Conservation (phyloP, 192 early-diverging fungal species). For the Cladochytrium replicatum region DNA sequence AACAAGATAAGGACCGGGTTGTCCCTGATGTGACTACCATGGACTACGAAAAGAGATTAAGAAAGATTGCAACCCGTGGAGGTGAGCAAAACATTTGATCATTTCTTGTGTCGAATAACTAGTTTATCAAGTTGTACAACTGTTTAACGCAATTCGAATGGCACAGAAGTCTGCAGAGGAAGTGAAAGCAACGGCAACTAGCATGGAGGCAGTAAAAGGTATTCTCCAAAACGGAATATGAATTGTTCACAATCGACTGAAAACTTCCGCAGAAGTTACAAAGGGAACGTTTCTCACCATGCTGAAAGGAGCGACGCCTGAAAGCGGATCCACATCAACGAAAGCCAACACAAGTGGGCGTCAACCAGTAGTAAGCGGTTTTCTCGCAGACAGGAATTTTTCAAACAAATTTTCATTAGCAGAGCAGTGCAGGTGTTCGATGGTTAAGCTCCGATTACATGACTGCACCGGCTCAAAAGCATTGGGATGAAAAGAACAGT, state of each 20-base stretch:
- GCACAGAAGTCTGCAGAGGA: slow-evolving; percentile 74
- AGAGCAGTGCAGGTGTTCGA: slow-evolving; percentile 3
- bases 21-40: slow-evolving; percentile 62
- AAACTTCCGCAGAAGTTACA: not conserved
- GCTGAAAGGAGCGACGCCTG: not conserved
- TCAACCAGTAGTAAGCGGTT: not conserved
- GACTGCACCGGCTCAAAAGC: slow-evolving; percentile 28
- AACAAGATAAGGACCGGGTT: slow-evolving; percentile 58
- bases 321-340: too few relatives aligned
- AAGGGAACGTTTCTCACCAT: slow-evolving; percentile 6
- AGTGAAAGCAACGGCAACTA: slow-evolving; percentile 31
- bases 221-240: not conserved
- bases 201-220: slow-evolving; percentile 15
- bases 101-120: too few relatives aligned
- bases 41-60: slow-evolving; percentile 80
- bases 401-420: slow-evolving; percentile 10
- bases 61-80: slow-evolving; percentile 85
- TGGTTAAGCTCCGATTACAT: slow-evolving; percentile 22
- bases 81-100: slow-evolving; percentile 51
- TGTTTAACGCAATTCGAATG: slow-evolving; percentile 88
- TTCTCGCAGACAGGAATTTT: not conserved
- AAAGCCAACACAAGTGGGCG: not conserved
- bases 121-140: slow-evolving; percentile 82
- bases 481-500: slow-evolving; percentile 29
- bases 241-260: slow-evolving; percentile 3